Evolutionary conservation across 2,329 filamentous ascomycete genomes (phyloP), one percentile per base, ranked within the genome.

Genomic region (Talaromyces pinophilus): DNA sequence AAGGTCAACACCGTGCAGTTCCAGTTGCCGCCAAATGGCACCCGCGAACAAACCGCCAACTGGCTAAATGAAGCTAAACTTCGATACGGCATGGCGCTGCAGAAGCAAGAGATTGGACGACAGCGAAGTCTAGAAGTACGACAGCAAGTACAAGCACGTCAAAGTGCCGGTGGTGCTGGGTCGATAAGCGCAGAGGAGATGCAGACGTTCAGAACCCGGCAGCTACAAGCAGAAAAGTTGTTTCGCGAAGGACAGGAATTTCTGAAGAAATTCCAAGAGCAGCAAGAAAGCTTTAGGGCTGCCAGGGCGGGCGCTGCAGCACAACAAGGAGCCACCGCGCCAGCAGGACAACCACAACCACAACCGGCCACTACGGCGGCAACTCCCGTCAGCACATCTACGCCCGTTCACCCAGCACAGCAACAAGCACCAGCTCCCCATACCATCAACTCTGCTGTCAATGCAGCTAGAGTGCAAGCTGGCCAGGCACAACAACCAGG

Each of bases 381-480:
- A 60, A 54, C 63, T 17, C 69, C 74, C 66, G 70, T 71, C 59
- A 72, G 69, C 64, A 69, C 71, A 11, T 63, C 73, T 38, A 70
- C 71, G n/a, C 67, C 73, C 10, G 74, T 73, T 68, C 76, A 76
- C 66, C 59, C 78, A 8, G 74, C 72, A 17, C 77, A 79, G 66
- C 69, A 74, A 35, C 74, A 73, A 25, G 73, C 77, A 8, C 78
- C 79, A 54, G 78, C 78, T 28, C 75, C 82, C 3, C 81, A 83
- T 67, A 82, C 81, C 1, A 81, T 83, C 50, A 83, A 80, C 67
- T 82, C 81, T 62, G 82, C 82, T 7, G 78, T 84, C 25, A 80
- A 77, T 68, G 80, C 80, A 33, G 80, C 80, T 19, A 75, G 80
- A 52, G 78, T 74, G 46, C 79, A 80, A 66, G 77, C 76, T 38